Conservation (phyloP, 139 green algal species). For the Eudorina sp. region DNA sequence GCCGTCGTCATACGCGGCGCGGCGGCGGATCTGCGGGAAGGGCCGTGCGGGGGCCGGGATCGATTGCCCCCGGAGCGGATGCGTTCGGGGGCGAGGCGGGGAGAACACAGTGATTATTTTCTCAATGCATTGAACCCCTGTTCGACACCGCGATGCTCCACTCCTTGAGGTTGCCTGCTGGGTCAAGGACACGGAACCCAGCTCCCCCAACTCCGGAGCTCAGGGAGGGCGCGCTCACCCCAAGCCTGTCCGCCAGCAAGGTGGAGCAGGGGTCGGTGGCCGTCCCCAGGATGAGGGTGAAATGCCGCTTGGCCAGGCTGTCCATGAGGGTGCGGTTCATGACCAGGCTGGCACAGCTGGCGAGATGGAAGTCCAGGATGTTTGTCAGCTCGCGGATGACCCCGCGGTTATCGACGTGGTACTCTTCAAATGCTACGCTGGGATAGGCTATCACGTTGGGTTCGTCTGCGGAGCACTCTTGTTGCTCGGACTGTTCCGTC, state of each 20-base stretch:
- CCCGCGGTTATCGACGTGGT: background rate
- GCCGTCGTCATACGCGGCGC: constrained; percentile 30
- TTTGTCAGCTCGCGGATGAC: background rate
- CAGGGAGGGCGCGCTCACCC: too few species aligned
- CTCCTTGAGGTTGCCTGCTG: too few species aligned
- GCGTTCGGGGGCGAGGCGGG: too few species aligned
- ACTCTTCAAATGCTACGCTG: constrained; percentile 15
- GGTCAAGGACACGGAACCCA: too few species aligned
- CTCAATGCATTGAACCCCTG: too few species aligned
- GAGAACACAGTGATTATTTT: too few species aligned
- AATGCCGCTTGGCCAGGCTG: background rate
- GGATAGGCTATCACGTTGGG: background rate
- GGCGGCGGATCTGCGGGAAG: constrained; percentile 4
- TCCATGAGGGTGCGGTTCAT: constrained; percentile 9
- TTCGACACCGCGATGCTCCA: too few species aligned
- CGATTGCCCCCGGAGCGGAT: too few species aligned
- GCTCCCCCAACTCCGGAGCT: too few species aligned
- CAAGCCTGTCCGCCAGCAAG: constrained; percentile 26
- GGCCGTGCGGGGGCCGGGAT: background rate
- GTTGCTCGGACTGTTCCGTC: background rate
- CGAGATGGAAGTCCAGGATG: constrained; percentile 17
- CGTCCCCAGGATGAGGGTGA: background rate
- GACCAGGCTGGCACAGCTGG: constrained; percentile 12
- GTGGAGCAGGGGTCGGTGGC: constrained; percentile 26
- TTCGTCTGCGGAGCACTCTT: background rate